A percentile compares a stretch with the other conserved stretches of the same genome.
phyloP scores from a whole-genome alignment of 306 rosid genomes.

The Vigna angularis region DNA sequence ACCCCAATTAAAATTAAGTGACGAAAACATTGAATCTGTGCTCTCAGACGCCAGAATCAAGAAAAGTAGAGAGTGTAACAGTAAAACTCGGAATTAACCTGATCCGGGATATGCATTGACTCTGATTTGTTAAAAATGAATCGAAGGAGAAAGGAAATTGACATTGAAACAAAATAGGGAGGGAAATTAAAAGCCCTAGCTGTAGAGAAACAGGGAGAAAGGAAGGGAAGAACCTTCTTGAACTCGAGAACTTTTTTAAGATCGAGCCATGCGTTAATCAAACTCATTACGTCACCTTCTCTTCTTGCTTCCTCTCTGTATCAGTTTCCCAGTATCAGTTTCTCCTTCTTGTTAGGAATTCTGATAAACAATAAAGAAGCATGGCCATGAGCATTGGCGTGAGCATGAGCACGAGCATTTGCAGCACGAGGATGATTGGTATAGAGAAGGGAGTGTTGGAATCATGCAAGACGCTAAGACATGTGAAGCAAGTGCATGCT shows the following conservation, averaged over 20 bases:
- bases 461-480: conserved; percentile 53
- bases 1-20: background rate
- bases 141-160: background rate
- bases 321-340: too few relatives aligned
- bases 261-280: conserved; percentile 21
- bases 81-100: background rate
- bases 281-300: background rate
- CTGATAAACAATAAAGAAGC: too few relatives aligned
- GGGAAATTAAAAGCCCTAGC: background rate
- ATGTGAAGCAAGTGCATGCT: conserved; percentile 75
- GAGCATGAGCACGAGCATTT: background rate
- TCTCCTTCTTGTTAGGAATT: too few relatives aligned
- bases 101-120: background rate
- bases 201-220: background rate
- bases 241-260: conserved; percentile 29
- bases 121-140: conserved; percentile 5
- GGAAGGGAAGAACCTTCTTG: conserved; percentile 11
- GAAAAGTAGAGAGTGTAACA: too few relatives aligned
- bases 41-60: background rate
- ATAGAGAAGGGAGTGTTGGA: conserved; percentile 19
- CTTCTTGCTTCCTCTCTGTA: background rate
- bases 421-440: background rate
- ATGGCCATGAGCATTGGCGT: background rate
- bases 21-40: background rate
- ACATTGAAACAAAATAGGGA: background rate